Base-by-base conservation (phyloP, 2,329 filamentous ascomycete genomes). In the Alternaria ventricosa region DNA sequence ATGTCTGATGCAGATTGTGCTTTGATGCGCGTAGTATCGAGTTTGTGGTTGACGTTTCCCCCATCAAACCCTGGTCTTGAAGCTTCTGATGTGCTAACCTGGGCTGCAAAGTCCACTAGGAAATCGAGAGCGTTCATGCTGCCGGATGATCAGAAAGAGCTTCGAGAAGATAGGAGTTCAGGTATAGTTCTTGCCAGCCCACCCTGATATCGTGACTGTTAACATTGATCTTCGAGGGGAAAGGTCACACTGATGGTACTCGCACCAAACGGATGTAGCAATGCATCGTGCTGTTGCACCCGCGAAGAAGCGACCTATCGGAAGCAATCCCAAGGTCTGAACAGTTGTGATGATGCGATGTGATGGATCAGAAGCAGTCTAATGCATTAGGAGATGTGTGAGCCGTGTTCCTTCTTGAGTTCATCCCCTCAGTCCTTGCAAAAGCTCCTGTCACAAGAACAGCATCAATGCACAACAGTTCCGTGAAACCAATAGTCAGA, bases 81-180 rank as follows among this genome's bases (percentile, higher is more conserved):
- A 22, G 25, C 30, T 36, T 55, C 33, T 22, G 61, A 44, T 5
- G 44, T 59, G 51, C 51, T 55, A 20, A 49, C 27, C 9, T 55
- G 50, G 15, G 45, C n/a, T n/a, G 61, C 53, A 45, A 71, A 72
- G 22, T 72, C 68, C 47, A 67, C 57, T 15, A 72, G 60, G 5
- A 56, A 50, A 28, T 71, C 68, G 6, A 72, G 65, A n/a, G 70
- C 60, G 33, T 68, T 67, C 70, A 72, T 72, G 1, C 15, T 58
- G 46, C 20, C 11, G 11, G 15, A 6, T 10, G 9, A 27, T 11
- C 25, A 8, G 36, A 18, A 41, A 30, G 27, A 43, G n/a, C 25
- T 13, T 10, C 27, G n/a, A 10, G 30, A 53, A n/a, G n/a, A 30
- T 6, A 33, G 22, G 4, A 25, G 5, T 28, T 15, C 22, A n/a